Evolutionary conservation across 78 protist genomes (phyloP), one percentile per base, ranked within the genome.

Genomic region (Tieghemostelium lacteum): DNA sequence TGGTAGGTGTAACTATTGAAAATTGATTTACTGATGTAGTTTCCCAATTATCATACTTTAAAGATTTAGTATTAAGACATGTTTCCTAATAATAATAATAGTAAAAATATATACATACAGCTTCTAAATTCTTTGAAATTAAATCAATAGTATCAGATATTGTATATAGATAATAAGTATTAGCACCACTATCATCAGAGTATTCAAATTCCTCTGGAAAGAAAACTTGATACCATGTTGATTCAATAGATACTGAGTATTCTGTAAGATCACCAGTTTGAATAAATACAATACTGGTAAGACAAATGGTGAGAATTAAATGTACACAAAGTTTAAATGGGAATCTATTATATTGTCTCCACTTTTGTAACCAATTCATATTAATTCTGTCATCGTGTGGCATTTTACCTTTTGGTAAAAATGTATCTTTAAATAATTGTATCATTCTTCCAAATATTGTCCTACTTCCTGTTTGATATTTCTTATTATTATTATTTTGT

Each of bases 311-410:
- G 20, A 83, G 22, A 10, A 72, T 52, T 42, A 69, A 55, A 83
- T 83, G 91, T 40, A 83, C 75, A 2, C 66, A 55, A n/a, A 83
- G 33, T 60, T 83, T 83, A 45, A 66, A 83, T 29, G 91, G 91
- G 52, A 83, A 83, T 62, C 91, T 83, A 70, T 83, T 83, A 69
- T 83, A 83, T 58, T 69, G 55, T 45, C 72, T 83, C 91, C 91
- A 83, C 33, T 83, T 83, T 60, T 83, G 78, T 67, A 83, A 33
- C 91, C 91, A 83, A 70, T 83, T 72, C 78, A 83, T 69, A 83
- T 83, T 83, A 8, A 83, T 67, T 45, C 91, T 50, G 69, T 57
- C 91, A 34, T 83, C 91, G 31, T 67, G 91, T n/a, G 91, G 91
- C 91, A 83, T 83, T 50, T 83, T 70, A 31, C 91, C 91, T 14